Evolutionary conservation across 345 rosid species (phyloP), one percentile per base, ranked within the genome.

Genomic region (Luvunga scandens): DNA sequence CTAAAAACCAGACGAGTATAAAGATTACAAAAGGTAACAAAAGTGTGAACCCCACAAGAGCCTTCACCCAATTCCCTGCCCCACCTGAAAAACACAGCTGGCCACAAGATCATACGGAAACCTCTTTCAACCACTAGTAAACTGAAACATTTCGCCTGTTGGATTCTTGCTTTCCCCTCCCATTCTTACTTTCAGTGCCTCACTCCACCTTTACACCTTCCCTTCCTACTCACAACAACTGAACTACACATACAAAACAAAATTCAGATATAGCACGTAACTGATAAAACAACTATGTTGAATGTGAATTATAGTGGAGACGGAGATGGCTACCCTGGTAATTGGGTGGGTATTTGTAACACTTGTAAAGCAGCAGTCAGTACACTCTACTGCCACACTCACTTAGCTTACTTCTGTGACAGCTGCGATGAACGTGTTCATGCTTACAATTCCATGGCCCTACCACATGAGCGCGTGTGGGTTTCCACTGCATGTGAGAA

Each of bases 391-490:
- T 88, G 93, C 86, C 80, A 79, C 21, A 94, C 93, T 9, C 97
- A 92, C 73, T 83, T 90, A 2, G 92, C 93, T 2, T 92, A 91
- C 82, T 81, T 92, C 4, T 92, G 96, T 71, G 76, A 80, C 2
- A 74, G 84, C 59, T 93, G 97, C 25, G 92, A 93, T 71, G 87
- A 91, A 36, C 86, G 89, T 9, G 76, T 87, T 48, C 97, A 93
- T 30, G 87, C 91, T 1, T 94, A 96, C 45, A 91, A 88, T 77
- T 82, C 71, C 30, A 81, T 94, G 53, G 98, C 95, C 33, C 91
- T 97, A 7, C 87, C 92, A 72, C 97, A 91, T 65, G 93, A 90
- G 89, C 90, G 95, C 7, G 95, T 89, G 24, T 79, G 88, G 89
- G 87, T 93, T 63, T 93, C 93, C 55, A 86, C 91, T 66, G 86